A percentile compares a stretch with the other conserved stretches of the same genome.
Conservation (phyloP, 345 rosid genomes). For the Jatropha curcas region DNA sequence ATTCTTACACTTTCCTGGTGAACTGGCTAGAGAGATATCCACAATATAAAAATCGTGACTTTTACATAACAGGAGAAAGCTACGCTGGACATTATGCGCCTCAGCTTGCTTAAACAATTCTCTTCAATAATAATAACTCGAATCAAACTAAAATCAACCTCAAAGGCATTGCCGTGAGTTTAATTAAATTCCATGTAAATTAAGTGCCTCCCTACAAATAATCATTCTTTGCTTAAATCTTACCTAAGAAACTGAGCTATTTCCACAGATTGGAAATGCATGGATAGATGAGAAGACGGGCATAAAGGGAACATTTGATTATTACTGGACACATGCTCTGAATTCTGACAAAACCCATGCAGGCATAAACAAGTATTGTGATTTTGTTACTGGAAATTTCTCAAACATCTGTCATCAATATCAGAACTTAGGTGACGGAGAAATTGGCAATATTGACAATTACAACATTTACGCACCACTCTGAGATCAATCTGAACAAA, state of each 20-base stretch:
- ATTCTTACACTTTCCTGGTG: constrained; percentile 42
- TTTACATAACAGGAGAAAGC: constrained; percentile 46
- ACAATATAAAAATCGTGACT: constrained; percentile 37
- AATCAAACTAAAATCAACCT: constrained; percentile 41
- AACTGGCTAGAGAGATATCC: constrained; percentile 52
- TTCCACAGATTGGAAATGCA: constrained; percentile 55
- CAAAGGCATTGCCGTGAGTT: constrained; percentile 55
- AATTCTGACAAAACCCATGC: constrained; percentile 46
- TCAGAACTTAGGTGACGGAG: background rate
- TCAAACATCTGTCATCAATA: constrained; percentile 21
- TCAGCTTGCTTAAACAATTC: constrained; percentile 44
- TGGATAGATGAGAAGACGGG: constrained; percentile 33
- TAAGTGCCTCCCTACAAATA: too few relatives aligned
- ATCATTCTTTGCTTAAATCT: too few relatives aligned
- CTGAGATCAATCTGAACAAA: constrained; percentile 24
- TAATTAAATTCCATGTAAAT: too few relatives aligned
- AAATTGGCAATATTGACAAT: constrained; percentile 23
- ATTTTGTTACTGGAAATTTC: constrained; percentile 18
- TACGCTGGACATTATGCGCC: constrained; percentile 56
- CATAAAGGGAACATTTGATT: constrained; percentile 37
- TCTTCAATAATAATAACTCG: constrained; percentile 27
- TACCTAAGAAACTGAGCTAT: too few relatives aligned
- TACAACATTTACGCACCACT: constrained; percentile 47
- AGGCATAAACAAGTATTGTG: constrained; percentile 37
- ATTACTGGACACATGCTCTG: constrained; percentile 51